A percentile compares a stretch with the other conserved stretches of the same genome.
phyloP scores from a whole-genome alignment of 2,329 filamentous ascomycete species.

The Phialocephala sp. region DNA sequence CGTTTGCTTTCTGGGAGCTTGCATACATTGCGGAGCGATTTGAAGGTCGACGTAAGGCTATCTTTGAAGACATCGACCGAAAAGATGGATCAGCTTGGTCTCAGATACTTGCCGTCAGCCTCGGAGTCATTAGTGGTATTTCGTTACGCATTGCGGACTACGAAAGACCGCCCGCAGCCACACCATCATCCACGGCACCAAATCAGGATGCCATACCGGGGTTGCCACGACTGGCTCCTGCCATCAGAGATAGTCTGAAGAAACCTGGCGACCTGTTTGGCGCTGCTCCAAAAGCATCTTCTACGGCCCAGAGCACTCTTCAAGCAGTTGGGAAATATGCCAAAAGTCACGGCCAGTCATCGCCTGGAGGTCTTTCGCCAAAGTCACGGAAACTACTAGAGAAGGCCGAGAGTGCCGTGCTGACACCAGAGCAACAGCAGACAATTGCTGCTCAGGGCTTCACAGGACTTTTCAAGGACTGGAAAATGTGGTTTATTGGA shows the following conservation, averaged over 20 bases:
- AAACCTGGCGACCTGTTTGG: slow-evolving; percentile 39
- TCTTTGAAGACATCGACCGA: slow-evolving; percentile 88
- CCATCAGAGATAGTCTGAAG: slow-evolving; percentile 34
- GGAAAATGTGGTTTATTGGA: slow-evolving; percentile 53
- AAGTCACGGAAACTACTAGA: slow-evolving; percentile 51
- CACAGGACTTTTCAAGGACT: slow-evolving; percentile 53
- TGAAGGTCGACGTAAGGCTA: slow-evolving; percentile 72
- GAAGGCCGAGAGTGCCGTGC: slow-evolving; percentile 42
- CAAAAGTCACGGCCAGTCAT: slow-evolving; percentile 39
- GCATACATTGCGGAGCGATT: slow-evolving; percentile 78
- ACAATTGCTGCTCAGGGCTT: slow-evolving; percentile 57
- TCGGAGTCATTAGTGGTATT: slow-evolving; percentile 72
- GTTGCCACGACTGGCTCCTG: slow-evolving; percentile 38
- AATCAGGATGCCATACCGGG: slow-evolving; percentile 23
- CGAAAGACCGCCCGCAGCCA: slow-evolving; percentile 47
- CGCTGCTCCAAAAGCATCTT: slow-evolving; percentile 25
- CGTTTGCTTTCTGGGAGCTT: slow-evolving; percentile 92
- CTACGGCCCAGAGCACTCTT: slow-evolving; percentile 27
- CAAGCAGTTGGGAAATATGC: slow-evolving; percentile 37
- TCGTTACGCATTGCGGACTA: slow-evolving; percentile 68
- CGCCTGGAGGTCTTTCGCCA: slow-evolving; percentile 36
- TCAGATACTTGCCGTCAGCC: slow-evolving; percentile 73
- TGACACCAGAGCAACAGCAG: slow-evolving; percentile 58
- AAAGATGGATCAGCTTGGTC: slow-evolving; percentile 81
- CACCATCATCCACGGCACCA: slow-evolving; percentile 41